A percentile compares a stretch with the other conserved stretches of the same genome.
Conservation (phyloP, 2,329 filamentous ascomycete genomes). For the Dactylellina parvicollis region DNA sequence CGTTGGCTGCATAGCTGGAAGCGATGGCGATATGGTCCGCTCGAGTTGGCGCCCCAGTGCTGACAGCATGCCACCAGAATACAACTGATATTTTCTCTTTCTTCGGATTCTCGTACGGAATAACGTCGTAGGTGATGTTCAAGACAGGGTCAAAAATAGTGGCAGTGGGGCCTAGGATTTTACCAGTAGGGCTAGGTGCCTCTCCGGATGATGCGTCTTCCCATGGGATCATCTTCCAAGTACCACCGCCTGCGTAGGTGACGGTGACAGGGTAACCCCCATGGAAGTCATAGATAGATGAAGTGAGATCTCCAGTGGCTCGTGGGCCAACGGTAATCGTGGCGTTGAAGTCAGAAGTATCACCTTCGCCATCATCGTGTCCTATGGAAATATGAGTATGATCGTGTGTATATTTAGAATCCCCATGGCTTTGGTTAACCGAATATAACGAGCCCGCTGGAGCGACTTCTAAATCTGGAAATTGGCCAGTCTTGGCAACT, state of each 20-base stretch:
- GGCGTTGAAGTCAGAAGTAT: background rate
- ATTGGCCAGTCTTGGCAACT: background rate
- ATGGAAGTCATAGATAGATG: slow-evolving; percentile 17
- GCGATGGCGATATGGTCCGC: slow-evolving; percentile 18
- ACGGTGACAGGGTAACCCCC: slow-evolving; percentile 6
- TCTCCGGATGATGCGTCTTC: background rate
- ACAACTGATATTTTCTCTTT: background rate
- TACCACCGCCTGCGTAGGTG: slow-evolving; percentile 14
- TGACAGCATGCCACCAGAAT: slow-evolving; percentile 13
- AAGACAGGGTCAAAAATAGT: slow-evolving; percentile 24
- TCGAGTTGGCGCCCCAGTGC: slow-evolving; percentile 21
- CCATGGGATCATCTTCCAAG: slow-evolving; percentile 19
- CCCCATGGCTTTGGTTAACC: slow-evolving; percentile 14
- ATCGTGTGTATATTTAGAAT: slow-evolving; percentile 7
- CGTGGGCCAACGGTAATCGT: slow-evolving; percentile 7
- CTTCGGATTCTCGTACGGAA: slow-evolving; percentile 19
- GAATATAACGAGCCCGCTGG: background rate
- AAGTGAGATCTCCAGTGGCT: background rate
- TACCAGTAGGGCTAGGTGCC: background rate
- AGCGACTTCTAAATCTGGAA: background rate
- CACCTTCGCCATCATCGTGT: slow-evolving; percentile 11
- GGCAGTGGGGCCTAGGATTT: background rate
- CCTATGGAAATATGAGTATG: slow-evolving; percentile 19
- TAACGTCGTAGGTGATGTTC: slow-evolving; percentile 27
- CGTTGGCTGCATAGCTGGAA: slow-evolving; percentile 15